phyloP scores from a whole-genome alignment of 176 grass and related monocot species.

The Aegilops longissima region DNA sequence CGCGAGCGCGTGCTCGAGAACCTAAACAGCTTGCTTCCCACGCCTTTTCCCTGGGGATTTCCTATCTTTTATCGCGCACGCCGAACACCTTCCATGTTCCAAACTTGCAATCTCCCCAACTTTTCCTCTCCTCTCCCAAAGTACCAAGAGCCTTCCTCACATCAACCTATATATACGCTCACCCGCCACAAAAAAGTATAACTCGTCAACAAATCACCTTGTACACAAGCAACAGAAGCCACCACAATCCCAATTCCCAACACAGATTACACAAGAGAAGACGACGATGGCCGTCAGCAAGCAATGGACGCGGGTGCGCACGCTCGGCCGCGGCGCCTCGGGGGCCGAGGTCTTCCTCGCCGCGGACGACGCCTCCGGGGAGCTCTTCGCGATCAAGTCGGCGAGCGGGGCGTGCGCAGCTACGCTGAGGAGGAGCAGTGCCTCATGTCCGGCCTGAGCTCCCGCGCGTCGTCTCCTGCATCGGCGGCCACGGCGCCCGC shows the following conservation, averaged over 20 bases:
- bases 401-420: neutral
- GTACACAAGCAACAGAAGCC: neutral
- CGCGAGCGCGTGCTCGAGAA: neutral
- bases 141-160: neutral
- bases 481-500: no score
- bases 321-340: constrained; percentile 61
- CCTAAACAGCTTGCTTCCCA: constrained; percentile 1
- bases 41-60: neutral
- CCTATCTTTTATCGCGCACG: neutral
- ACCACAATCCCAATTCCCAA: neutral
- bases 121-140: neutral
- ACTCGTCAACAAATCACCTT: no score
- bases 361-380: constrained; percentile 14
- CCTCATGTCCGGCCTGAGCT: constrained; percentile 33
- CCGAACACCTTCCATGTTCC: constrained; percentile 29
- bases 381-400: constrained; percentile 65
- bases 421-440: constrained; percentile 40
- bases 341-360: constrained; percentile 65
- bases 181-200: neutral
- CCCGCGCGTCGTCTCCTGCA: neutral
- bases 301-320: constrained; percentile 46
- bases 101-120: constrained; percentile 29
- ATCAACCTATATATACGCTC: constrained; percentile 1
- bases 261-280: neutral
- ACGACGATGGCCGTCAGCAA: neutral